A percentile compares a stretch with the other conserved stretches of the same genome.
Evolutionary conservation across 2,329 filamentous ascomycete species (phyloP).

Genomic region (Endocalyx cinctus): DNA sequence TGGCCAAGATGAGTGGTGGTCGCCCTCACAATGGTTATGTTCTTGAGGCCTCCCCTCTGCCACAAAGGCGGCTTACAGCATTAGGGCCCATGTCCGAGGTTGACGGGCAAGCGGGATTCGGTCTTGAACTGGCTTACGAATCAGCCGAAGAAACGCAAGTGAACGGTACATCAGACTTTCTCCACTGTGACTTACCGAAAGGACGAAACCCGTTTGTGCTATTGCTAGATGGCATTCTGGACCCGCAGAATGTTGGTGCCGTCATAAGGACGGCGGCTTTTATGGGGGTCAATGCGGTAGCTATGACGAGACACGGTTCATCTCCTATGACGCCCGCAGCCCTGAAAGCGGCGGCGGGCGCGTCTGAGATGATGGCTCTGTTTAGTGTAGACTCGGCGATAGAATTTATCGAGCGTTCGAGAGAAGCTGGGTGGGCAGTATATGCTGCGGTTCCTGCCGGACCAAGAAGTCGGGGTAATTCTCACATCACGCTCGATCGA

Average conservation of each 20-base stretch:
- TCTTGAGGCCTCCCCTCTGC: slow-evolving; percentile 80
- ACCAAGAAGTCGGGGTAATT: slow-evolving; percentile 28
- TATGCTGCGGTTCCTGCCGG: slow-evolving; percentile 66
- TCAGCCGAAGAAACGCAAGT: slow-evolving; percentile 67
- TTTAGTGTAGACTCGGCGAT: slow-evolving; percentile 64
- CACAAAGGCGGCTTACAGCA: slow-evolving; percentile 60
- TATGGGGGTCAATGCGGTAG: slow-evolving; percentile 81
- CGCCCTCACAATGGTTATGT: slow-evolving; percentile 88
- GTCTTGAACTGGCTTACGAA: slow-evolving; percentile 60
- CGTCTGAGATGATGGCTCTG: slow-evolving; percentile 73
- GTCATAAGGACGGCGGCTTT: slow-evolving; percentile 87
- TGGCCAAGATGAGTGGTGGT: slow-evolving; percentile 79
- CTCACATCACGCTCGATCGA: slow-evolving; percentile 45
- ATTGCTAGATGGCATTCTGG: slow-evolving; percentile 70
- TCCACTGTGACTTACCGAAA: slow-evolving; percentile 30
- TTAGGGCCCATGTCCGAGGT: slow-evolving; percentile 47
- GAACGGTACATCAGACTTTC: slow-evolving; percentile 62
- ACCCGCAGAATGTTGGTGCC: slow-evolving; percentile 85
- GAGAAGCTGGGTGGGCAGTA: slow-evolving; percentile 71
- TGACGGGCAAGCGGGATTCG: slow-evolving; percentile 46
- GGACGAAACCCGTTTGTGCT: slow-evolving; percentile 65
- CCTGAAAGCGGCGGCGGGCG: slow-evolving; percentile 84
- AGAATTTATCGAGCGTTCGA: slow-evolving; percentile 66
- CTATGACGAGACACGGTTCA: slow-evolving; percentile 68
- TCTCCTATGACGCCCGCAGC: slow-evolving; percentile 72